Evolutionary conservation across 768 basidiomycete species (phyloP), one percentile per base, ranked within the genome.

Genomic region (Lentinula detonsa): DNA sequence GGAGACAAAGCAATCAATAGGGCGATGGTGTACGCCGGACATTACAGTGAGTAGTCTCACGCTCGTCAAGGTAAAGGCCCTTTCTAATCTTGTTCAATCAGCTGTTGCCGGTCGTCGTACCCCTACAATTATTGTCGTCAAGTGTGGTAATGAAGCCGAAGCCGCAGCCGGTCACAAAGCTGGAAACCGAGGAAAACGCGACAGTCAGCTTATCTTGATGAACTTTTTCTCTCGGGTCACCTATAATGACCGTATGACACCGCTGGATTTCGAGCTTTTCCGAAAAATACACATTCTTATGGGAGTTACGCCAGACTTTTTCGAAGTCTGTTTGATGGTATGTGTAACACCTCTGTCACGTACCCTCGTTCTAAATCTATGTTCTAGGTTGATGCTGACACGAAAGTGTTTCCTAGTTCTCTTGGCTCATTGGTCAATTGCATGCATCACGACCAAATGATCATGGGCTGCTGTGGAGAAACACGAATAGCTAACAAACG

Each of bases 241-340:
- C 16, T 99, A 98, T 75, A 98, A 99, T 73, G 97, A 99, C 71
- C 91, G 96, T 62, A 98, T 99, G 95, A 84, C 85, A 31, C 97
- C 97, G 6, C 83, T 99, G 67, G 97, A 99, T 71, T 99, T 93
- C 70, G 97, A 99, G 75, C 80, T 99, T 39, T 99, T 99, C 81
- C 86, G 97, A 57, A 98, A 98, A 78, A 86, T 94, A 3, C 95
- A 98, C 67, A 81, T 88, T 34, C 82, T 99, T 37, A 98, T 97
- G 92, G 96, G 97, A n/a, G 93, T 98, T 8, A 98, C 97, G 1
- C 95, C 97, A 1, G 97, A 99, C 72, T 98, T 93, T 74, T 98
- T 98, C 69, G 97, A 99, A 77, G 92, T 95, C 54, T 90, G 88
- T 69, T 76, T 99, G 62, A 98, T 99, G 97, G 97, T 97, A 69